Evolutionary conservation across 2,329 filamentous ascomycete genomes (phyloP), one percentile per base, ranked within the genome.

Genomic region (Scedosporium minutisporum): DNA sequence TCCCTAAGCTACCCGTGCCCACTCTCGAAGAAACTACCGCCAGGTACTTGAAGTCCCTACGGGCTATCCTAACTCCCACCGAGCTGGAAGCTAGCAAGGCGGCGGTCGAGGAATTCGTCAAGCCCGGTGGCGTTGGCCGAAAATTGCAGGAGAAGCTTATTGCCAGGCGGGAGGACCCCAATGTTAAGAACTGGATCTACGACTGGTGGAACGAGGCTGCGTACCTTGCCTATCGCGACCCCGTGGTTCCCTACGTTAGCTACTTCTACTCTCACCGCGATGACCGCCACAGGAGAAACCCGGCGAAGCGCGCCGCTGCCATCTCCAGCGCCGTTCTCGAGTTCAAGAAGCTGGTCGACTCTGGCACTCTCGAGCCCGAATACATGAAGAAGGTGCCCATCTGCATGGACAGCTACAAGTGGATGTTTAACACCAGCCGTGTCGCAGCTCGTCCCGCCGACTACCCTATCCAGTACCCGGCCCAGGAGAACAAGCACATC

Each of bases 261-360:
- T 99, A 99, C 84, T 99, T 99, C 80, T 99, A 99, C 81, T 97
- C 93, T 62, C 93, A 97, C 80, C 87, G 91, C 68, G 95, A 99
- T 76, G 96, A 99, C 77, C 87, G 91, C 68, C 84, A 87, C 72
- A 86, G 93, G 67, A 87, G 92, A 66, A 86, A 97, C 75, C 95
- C 95, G 0, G 88, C 89, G 66, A 96, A 96, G 82, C 90, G 95
- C 66, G 95, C 95, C 3, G 95, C 95, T 3, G 93, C 93, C 66
- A 89, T 99, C 67, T 87, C 90, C 1, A 91, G 90, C 1, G 88
- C 91, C 6, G 88, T 86, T 1, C 83, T 99, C 46, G 91, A 96
- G 73, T 99, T 99, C 82, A 96, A 97, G 84, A 89, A 88, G 76
- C 86, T 92, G 78, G 93, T 97, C 21, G 93, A 97, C 72, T 74